Base-by-base conservation (phyloP, 2,329 filamentous ascomycete genomes). In the Ascomycota sp. region DNA sequence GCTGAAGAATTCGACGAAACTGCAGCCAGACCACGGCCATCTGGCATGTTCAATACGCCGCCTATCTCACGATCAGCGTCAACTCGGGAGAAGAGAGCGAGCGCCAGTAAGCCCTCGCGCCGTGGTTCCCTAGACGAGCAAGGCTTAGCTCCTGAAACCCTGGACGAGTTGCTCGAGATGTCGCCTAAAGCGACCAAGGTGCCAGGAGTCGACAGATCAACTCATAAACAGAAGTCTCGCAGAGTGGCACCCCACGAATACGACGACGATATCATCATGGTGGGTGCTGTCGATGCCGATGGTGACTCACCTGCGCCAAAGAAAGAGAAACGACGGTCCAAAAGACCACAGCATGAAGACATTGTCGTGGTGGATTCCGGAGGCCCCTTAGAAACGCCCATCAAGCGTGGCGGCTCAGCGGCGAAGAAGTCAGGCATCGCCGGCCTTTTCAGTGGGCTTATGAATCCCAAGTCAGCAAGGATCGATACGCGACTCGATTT, bases 141-240 rank as follows among this genome's bases (percentile, higher is more conserved):
- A 40, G 76, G 72, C 7, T 58, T 84, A 38, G 62, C 68, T 31
- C 80, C 78, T 13, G 78, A 80, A 4, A 76, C 79, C 7, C 71
- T 76, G 2, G 80, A 83, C 25, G 69, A 76, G 26, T 57, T 62
- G 30, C 63, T 64, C 3, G 66, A 69, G 34, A 65, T 81, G 47
- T 66, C 74, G 7, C 65, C 71, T 31, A 92, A 91, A 53, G 81
- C 80, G 25, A 79, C 80, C 26, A 83, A 74, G 52, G 55, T 86
- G 34, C 70, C 89, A 2, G 70, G 83, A 58, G 43, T 67, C 21
- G 59, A 59, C 29, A 56, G 54, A 35, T 50, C 53, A 10, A 47
- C 46, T 30, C 53, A 52, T 40, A 57, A 51, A 40, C 57, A 53
- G 34, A 58, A 66, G 49, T 43, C 48, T 26, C 64, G 65, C 36